These are phyloP conservation scores for Cucumis cinereus DNA, from an alignment of 306 rosid genomes.

Conservation along the genomic window DNA sequence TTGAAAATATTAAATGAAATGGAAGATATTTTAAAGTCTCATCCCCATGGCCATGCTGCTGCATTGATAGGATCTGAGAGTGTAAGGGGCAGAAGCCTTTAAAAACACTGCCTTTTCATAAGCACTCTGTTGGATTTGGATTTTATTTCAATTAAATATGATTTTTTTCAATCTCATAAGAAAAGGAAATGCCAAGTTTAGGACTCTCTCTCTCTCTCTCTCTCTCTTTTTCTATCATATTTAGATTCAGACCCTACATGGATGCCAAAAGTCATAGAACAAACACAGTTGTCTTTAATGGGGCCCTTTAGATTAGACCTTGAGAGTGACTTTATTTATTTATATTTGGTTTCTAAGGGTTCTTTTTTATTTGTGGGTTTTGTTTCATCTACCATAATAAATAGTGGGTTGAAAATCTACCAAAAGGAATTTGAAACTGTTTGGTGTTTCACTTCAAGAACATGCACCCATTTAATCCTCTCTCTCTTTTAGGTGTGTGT, in stretches of 20 bases:
- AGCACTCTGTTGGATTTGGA: neutral
- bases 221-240: neutral
- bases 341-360: neutral
- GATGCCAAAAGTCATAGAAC: neutral
- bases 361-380: neutral
- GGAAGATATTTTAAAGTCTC: neutral
- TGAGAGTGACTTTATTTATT: neutral
- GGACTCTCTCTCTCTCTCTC: neutral
- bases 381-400: constrained; percentile 1
- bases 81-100: neutral
- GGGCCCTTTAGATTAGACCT: neutral
- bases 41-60: neutral
- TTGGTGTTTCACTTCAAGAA: neutral
- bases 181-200: neutral
- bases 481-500: neutral
- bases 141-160: neutral
- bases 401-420: neutral
- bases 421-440: constrained; percentile 1
- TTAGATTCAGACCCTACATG: neutral
- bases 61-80: neutral
- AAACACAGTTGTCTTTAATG: neutral
- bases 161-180: neutral
- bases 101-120: neutral
- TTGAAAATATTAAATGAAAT: neutral
- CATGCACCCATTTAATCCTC: neutral